Percentiles rank a stretch among this genome's conserved stretches.
Evolutionary conservation across 495 filamentous ascomycete genomes (phyloP).

Genomic region (Lentithecium fluviatile): DNA sequence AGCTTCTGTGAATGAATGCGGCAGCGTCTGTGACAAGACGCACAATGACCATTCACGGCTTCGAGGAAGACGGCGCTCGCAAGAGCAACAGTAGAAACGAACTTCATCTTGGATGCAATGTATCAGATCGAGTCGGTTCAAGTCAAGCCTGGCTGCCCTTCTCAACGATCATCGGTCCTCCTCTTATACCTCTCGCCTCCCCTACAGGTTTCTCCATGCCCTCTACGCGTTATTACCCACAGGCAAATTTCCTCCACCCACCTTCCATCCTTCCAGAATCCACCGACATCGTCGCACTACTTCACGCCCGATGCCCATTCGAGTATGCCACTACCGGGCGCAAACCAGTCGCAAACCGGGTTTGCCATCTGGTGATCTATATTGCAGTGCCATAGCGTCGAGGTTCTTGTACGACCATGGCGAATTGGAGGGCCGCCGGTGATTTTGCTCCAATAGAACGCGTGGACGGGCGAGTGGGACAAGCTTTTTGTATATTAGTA

Average conservation of each 20-base stretch:
- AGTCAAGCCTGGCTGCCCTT: background rate
- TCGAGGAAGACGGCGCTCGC: slow-evolving; percentile 13
- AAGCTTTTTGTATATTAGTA: slow-evolving; percentile 13
- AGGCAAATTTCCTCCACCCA: slow-evolving; percentile 9
- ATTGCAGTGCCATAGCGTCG: slow-evolving; percentile 12
- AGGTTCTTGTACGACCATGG: background rate
- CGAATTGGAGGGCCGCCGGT: background rate
- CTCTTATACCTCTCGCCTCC: slow-evolving; percentile 3
- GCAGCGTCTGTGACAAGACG: slow-evolving; percentile 1
- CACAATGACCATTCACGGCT: slow-evolving; percentile 30
- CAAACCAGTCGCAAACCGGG: slow-evolving; percentile 9
- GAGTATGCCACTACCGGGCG: slow-evolving; percentile 4
- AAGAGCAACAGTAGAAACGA: slow-evolving; percentile 22
- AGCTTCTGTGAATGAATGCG: too few species aligned
- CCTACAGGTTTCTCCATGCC: slow-evolving; percentile 2
- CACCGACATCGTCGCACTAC: background rate
- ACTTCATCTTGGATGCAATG: slow-evolving; percentile 32
- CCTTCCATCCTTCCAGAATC: background rate
- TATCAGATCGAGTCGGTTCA: background rate
- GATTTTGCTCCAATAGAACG: slow-evolving; percentile 23
- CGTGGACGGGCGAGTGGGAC: background rate
- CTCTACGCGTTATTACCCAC: slow-evolving; percentile 10
- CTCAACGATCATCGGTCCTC: background rate
- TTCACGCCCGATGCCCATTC: background rate
- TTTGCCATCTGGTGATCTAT: slow-evolving; percentile 15